Evolutionary conservation across 495 filamentous ascomycete genomes (phyloP).

Genomic region (Penicillium bovifimosum): DNA sequence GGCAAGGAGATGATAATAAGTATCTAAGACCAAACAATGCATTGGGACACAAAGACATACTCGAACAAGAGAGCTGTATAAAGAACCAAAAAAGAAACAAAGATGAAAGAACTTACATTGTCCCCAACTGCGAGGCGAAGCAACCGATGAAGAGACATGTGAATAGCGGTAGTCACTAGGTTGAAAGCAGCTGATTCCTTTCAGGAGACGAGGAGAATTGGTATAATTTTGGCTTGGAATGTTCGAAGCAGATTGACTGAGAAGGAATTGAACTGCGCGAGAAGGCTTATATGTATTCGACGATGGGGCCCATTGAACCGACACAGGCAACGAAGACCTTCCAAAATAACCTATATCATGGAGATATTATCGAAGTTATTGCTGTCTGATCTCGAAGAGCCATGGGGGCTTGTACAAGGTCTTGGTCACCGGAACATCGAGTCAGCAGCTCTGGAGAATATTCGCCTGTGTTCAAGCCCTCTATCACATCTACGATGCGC

Average conservation of each 20-base stretch:
- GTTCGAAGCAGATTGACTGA: background rate
- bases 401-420: too few species aligned
- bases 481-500: too few species aligned
- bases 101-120: background rate
- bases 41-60: background rate
- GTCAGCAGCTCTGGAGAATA: too few species aligned
- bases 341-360: too few species aligned
- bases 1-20: background rate
- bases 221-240: background rate
- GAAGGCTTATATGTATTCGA: too few species aligned
- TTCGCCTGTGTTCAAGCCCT: too few species aligned
- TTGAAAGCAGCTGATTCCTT: background rate
- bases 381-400: too few species aligned
- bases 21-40: background rate
- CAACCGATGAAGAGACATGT: background rate
- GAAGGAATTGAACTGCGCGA: too few species aligned
- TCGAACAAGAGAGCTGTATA: background rate
- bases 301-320: too few species aligned
- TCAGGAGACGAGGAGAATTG: background rate
- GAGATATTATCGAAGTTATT: too few species aligned
- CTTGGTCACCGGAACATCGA: too few species aligned
- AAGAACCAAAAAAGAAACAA: background rate
- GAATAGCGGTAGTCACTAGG: background rate
- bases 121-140: background rate
- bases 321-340: too few species aligned